Conservation (phyloP, 768 basidiomycete species). For the Kwoniella europaea region DNA sequence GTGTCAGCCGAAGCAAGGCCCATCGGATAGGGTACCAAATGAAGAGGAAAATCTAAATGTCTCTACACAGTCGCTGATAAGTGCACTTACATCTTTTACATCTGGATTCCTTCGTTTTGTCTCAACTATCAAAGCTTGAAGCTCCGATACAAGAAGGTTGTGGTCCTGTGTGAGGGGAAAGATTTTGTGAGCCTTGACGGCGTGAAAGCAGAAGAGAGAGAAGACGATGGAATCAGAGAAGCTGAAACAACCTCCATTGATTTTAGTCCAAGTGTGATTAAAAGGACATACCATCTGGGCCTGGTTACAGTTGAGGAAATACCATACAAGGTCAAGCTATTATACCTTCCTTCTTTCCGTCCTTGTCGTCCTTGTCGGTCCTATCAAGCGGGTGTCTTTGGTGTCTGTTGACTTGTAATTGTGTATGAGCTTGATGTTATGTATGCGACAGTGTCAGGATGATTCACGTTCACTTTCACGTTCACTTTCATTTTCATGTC, state of each 20-base stretch:
- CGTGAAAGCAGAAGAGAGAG: too few relatives aligned
- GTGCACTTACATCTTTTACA: slow-evolving; percentile 76
- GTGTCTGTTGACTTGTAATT: not conserved
- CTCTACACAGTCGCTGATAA: too few relatives aligned
- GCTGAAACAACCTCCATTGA: too few relatives aligned
- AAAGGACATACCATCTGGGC: slow-evolving; percentile 16
- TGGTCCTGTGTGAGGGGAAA: slow-evolving; percentile 44
- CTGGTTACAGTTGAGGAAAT: not conserved
- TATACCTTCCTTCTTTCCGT: not conserved
- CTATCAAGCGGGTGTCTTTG: too few relatives aligned
- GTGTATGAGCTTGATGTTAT: not conserved
- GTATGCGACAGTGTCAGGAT: too few relatives aligned
- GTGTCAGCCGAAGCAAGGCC: not conserved
- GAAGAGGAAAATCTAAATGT: too few relatives aligned
- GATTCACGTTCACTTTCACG: not conserved
- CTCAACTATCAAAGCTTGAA: slow-evolving; percentile 79
- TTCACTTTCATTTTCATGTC: not conserved
- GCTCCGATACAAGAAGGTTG: slow-evolving; percentile 56
- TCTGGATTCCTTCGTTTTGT: slow-evolving; percentile 87
- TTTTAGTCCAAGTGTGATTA: not conserved
- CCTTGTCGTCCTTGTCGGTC: too few relatives aligned
- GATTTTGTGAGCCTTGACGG: too few relatives aligned
- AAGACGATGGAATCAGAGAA: too few relatives aligned
- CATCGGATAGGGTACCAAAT: too few relatives aligned
- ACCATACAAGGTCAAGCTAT: not conserved